Percentiles rank a stretch among this genome's conserved stretches.
phyloP scores from a whole-genome alignment of 1,139 yeast genomes.

The Kurtzmaniella natalensis region DNA sequence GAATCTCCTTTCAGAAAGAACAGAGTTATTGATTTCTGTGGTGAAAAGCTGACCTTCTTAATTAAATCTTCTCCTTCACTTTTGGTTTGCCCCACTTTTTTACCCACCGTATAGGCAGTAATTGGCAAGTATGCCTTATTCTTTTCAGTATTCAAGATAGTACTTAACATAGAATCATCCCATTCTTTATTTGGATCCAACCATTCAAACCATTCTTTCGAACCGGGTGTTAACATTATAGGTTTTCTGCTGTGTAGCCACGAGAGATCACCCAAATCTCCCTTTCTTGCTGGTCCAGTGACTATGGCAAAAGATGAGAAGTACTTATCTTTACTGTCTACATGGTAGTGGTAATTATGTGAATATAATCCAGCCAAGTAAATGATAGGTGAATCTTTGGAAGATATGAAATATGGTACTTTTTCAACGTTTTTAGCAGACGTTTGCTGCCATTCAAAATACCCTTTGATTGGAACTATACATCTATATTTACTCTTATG shows the following conservation, averaged over 20 bases:
- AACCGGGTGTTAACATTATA: conserved; percentile 54
- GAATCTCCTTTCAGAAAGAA: too few relatives aligned
- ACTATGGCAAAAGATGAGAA: conserved; percentile 63
- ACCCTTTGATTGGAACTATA: conserved; percentile 76
- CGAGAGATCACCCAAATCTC: conserved; percentile 39
- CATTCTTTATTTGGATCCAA: conserved; percentile 44
- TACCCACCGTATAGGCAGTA: conserved; percentile 52
- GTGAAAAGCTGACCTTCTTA: conserved; percentile 15
- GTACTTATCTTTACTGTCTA: conserved; percentile 16
- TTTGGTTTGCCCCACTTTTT: conserved; percentile 60
- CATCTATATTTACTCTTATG: conserved; percentile 45
- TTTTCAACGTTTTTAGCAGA: conserved; percentile 26
- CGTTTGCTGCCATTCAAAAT: conserved; percentile 70
- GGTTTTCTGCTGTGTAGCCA: conserved; percentile 85
- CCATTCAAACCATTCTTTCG: conserved; percentile 60
- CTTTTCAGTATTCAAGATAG: conserved; percentile 30
- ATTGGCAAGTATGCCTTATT: conserved; percentile 41
- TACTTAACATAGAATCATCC: conserved; percentile 30
- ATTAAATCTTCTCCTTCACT: conserved; percentile 46
- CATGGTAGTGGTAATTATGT: conserved; percentile 34
- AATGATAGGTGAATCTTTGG: conserved; percentile 47
- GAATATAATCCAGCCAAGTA: conserved; percentile 72
- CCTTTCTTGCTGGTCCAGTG: conserved; percentile 61
- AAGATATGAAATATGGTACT: conserved; percentile 61
- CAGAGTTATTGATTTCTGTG: conserved; percentile 23